A percentile compares a stretch with the other conserved stretches of the same genome.
Conservation (phyloP, 2,329 filamentous ascomycete species). For the Chalaropsis ovoidea region DNA sequence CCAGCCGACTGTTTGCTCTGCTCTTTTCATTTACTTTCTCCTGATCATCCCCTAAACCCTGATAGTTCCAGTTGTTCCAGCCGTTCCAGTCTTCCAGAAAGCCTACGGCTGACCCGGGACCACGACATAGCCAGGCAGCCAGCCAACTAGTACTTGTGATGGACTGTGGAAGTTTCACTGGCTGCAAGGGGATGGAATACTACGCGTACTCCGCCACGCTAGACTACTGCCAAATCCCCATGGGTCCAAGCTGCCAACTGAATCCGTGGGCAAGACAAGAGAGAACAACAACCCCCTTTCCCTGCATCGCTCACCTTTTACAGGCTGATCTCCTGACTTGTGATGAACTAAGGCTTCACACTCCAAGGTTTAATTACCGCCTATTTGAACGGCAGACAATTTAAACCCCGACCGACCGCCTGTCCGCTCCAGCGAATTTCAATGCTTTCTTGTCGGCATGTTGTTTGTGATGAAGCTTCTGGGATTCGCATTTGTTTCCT, state of each 20-base stretch:
- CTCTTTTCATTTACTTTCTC: background rate
- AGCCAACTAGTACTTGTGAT: background rate
- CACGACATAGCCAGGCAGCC: background rate
- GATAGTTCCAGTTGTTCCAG: background rate
- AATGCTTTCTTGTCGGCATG: too few relatives aligned
- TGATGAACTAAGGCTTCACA: background rate
- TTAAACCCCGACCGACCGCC: too few relatives aligned
- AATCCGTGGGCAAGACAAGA: background rate
- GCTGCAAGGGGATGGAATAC: background rate
- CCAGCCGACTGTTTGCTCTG: background rate
- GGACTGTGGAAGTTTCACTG: background rate
- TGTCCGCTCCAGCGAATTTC: too few relatives aligned
- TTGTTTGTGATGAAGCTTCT: too few relatives aligned
- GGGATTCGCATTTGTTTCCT: too few relatives aligned
- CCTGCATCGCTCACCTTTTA: background rate
- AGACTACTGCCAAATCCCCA: background rate
- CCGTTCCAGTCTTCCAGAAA: background rate
- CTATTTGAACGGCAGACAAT: too few relatives aligned
- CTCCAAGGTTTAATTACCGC: background rate
- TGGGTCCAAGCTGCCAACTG: background rate
- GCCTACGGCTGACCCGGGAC: background rate
- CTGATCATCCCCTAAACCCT: background rate
- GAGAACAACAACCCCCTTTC: conserved; percentile 10
- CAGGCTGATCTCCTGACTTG: background rate
- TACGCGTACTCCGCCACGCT: conserved; percentile 7